Conservation (phyloP, 306 rosid genomes). For the Prunus fruticosa region DNA sequence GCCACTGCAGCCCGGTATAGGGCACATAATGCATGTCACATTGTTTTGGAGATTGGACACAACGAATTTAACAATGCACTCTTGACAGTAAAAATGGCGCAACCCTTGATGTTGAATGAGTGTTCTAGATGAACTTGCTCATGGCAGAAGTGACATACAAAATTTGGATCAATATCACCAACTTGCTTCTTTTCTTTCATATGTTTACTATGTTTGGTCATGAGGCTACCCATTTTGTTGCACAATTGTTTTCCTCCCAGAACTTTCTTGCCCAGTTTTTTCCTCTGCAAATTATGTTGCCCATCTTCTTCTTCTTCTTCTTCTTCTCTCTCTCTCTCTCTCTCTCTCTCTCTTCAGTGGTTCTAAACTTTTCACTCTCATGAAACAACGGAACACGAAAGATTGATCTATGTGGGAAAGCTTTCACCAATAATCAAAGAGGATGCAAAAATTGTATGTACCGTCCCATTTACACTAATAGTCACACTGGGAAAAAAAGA, state of each 20-base stretch:
- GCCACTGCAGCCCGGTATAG: slow-evolving; percentile 37
- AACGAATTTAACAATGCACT: slow-evolving; percentile 46
- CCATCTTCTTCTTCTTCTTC: neutral
- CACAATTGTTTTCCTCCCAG: neutral
- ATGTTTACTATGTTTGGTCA: too few species aligned
- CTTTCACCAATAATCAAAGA: too few species aligned
- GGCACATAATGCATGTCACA: slow-evolving; percentile 35
- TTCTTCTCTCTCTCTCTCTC: neutral
- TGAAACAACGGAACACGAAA: too few species aligned
- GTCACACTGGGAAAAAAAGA: too few species aligned
- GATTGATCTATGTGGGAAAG: too few species aligned
- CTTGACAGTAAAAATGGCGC: neutral
- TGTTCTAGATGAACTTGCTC: neutral
- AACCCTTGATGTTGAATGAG: slow-evolving; percentile 1
- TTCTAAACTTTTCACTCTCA: neutral
- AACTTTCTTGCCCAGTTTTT: neutral
- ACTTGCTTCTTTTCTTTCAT: neutral
- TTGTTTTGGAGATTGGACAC: slow-evolving; percentile 41
- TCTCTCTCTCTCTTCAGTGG: neutral
- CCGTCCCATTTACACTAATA: too few species aligned
- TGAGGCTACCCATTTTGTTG: neutral
- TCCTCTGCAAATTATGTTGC: neutral
- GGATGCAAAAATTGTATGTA: too few species aligned
- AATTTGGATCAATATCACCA: neutral
- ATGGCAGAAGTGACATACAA: neutral